Evolutionary conservation across 1,139 yeast species (phyloP).

Genomic region (Saccharomyces hybrid): DNA sequence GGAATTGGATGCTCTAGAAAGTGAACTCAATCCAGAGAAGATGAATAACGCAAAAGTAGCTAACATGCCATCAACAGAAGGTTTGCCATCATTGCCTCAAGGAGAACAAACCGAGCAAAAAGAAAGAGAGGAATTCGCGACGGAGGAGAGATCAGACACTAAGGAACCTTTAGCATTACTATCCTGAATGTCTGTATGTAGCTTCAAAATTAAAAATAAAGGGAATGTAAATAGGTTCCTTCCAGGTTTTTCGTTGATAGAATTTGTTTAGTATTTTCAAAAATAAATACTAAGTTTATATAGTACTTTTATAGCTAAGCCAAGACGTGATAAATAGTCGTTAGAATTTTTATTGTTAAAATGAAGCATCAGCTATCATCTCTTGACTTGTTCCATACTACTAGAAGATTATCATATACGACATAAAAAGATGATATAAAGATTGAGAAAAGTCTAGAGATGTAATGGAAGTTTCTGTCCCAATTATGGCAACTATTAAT

Average conservation of each 20-base stretch:
- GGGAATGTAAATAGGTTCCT: background rate
- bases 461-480: no score
- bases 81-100: conserved; percentile 12
- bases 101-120: background rate
- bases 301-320: background rate
- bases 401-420: no score
- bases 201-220: background rate
- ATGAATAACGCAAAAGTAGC: conserved; percentile 7
- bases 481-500: no score
- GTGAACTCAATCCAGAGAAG: conserved; percentile 29
- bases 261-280: background rate
- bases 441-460: no score
- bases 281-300: background rate
- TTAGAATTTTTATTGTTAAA: background rate
- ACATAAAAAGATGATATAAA: no score
- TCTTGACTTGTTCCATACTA: no score
- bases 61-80: conserved; percentile 22
- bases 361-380: no score
- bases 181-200: background rate
- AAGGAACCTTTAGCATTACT: background rate
- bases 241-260: background rate
- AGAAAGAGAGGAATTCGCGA: background rate
- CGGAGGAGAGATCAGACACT: background rate
- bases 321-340: background rate
- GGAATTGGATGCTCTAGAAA: conserved; percentile 41